These are phyloP conservation scores for Aspergillus ochraceoroseus DNA, from an alignment of 2,329 filamentous ascomycete genomes.

Conservation along the genomic window DNA sequence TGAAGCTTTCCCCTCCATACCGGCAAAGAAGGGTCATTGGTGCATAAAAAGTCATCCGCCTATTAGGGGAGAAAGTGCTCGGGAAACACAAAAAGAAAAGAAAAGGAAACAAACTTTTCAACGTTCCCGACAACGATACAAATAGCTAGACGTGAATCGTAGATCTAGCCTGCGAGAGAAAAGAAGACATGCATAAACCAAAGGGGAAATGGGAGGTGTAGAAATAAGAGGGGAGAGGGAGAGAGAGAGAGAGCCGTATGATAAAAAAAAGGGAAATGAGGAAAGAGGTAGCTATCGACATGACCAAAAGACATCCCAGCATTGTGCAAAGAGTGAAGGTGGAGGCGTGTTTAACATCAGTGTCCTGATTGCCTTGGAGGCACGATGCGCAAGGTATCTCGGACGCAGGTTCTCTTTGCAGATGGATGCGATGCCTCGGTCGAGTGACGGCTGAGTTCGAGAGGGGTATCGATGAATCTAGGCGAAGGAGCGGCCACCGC, in stretches of 20 bases:
- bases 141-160: slow-evolving; percentile 32
- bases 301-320: slow-evolving; percentile 24
- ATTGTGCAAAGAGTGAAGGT: slow-evolving; percentile 4
- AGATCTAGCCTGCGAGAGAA: slow-evolving; percentile 27
- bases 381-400: slow-evolving; percentile 1
- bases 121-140: slow-evolving; percentile 34
- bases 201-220: slow-evolving; percentile 15
- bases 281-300: slow-evolving; percentile 25
- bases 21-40: slow-evolving; percentile 34
- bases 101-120: slow-evolving; percentile 35
- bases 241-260: slow-evolving; percentile 18
- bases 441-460: slow-evolving; percentile 20
- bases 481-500: slow-evolving; percentile 40
- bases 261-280: slow-evolving; percentile 18
- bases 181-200: slow-evolving; percentile 24
- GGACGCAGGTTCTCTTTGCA: slow-evolving; percentile 1
- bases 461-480: slow-evolving; percentile 38
- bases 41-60: slow-evolving; percentile 32
- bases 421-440: slow-evolving; percentile 15
- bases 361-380: not conserved
- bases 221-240: slow-evolving; percentile 12
- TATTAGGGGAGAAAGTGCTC: slow-evolving; percentile 31
- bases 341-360: not conserved
- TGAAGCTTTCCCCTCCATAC: slow-evolving; percentile 30
- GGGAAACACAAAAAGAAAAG: slow-evolving; percentile 25